Base-by-base conservation (phyloP, 371 early-diverging fungal genomes). In the Apophysomyces trapeziformis region DNA sequence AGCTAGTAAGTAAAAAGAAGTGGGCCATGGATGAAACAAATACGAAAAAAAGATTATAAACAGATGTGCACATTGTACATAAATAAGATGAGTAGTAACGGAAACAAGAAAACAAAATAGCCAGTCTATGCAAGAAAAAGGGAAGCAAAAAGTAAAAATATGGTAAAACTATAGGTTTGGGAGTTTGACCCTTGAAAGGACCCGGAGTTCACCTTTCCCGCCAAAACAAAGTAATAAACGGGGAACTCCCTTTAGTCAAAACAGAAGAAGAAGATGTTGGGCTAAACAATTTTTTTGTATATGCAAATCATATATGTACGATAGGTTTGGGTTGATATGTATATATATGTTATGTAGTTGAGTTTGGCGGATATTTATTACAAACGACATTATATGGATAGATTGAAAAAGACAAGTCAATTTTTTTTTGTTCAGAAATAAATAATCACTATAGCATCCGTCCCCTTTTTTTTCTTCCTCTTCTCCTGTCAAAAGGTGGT, bases 341-440 rank as follows among this genome's bases (percentile, higher is more conserved):
- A 58, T 58, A 58, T 58, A 62, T 62, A 46, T 36, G 47, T 47
- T 46, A 47, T 37, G 56, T 64, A 21, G 38, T 59, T 58, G 38
- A 38, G 56, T 43, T 43, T 54, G 56, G 58, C 46, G 45, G 50
- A 43, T 44, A 66, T 59, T 58, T 44, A 65, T 64, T 39, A 44
- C 36, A 36, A 57, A 37, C 45, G 32, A 58, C 58, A 59, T 58
- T 67, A 71, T 62, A 76, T 69, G 77, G 77, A 77, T 77, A 77
- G 71, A 77, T 77, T 60, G 66, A 70, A 71, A 44, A 62, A 65
- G 37, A 54, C 32, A 56, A 37, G 57, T 26, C 56, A 58, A 60
- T 67, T 67, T 68, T 66, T 66, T 58, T 67, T 60, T 70, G 47
- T 69, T 47, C 54, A 50, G 54, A 50, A 50, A 50, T 50, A 50